phyloP scores from a whole-genome alignment of 1,284 basidiomycete genomes.

The Microbotryum violaceum region DNA sequence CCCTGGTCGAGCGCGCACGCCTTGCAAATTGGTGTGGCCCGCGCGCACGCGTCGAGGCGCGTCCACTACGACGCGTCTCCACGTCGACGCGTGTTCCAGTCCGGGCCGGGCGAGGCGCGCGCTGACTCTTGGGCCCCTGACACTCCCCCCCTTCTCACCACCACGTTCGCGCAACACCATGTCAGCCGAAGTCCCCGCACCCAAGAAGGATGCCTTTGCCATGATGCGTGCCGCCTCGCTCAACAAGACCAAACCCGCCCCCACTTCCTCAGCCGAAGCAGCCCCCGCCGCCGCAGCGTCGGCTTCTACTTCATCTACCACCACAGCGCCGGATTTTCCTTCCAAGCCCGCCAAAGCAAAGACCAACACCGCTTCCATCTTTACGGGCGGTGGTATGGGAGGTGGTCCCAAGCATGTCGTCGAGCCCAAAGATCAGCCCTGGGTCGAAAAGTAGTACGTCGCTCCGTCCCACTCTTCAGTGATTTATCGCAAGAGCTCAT shows the following conservation, averaged over 20 bases:
- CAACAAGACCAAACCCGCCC: conserved; percentile 2
- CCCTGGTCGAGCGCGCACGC: too few relatives aligned
- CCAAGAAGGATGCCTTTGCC: conserved; percentile 25
- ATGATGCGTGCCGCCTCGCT: conserved; percentile 16
- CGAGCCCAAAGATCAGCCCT: conserved; percentile 70
- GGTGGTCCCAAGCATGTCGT: conserved; percentile 44
- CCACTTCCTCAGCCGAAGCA: not conserved
- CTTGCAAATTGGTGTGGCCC: not conserved
- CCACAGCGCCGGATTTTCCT: not conserved
- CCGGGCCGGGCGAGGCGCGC: too few relatives aligned
- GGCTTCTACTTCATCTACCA: not conserved
- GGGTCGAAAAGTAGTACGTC: conserved; percentile 94
- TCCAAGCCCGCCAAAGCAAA: not conserved
- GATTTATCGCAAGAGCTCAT: too few relatives aligned
- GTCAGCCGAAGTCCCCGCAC: not conserved
- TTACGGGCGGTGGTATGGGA: conserved; percentile 26
- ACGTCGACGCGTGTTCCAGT: not conserved
- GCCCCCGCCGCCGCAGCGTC: not conserved
- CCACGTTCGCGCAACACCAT: not conserved
- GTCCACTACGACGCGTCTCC: too few relatives aligned
- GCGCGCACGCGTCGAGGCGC: conserved; percentile 1
- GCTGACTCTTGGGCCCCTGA: not conserved
- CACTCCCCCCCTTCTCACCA: not conserved
- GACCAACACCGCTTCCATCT: conserved; percentile 3
- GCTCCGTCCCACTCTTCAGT: not conserved